A percentile compares a stretch with the other conserved stretches of the same genome.
These are phyloP conservation scores for Mycena alexandri DNA, from an alignment of 768 basidiomycete genomes.

Conservation along the genomic window DNA sequence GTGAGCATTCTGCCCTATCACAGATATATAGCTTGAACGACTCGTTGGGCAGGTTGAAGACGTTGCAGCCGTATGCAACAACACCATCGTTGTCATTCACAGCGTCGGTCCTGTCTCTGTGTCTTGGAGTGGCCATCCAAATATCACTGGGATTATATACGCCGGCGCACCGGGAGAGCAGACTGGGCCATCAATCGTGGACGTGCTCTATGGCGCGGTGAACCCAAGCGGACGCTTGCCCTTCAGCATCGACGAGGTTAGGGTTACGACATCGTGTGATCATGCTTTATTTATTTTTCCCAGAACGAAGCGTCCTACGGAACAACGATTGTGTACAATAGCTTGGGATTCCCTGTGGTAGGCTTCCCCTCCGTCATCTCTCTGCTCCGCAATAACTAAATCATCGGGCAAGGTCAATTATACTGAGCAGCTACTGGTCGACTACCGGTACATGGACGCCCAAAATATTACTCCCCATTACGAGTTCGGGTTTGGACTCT, in stretches of 20 bases:
- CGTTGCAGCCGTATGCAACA: slow-evolving; percentile 77
- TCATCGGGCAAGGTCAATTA: slow-evolving; percentile 69
- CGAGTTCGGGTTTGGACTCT: slow-evolving; percentile 81
- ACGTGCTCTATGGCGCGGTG: slow-evolving; percentile 80
- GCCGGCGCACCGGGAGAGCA: slow-evolving; percentile 69
- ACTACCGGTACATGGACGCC: slow-evolving; percentile 76
- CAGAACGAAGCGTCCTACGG: slow-evolving; percentile 29
- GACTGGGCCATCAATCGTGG: slow-evolving; percentile 80
- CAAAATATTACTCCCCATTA: slow-evolving; percentile 65
- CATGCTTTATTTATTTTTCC: neutral
- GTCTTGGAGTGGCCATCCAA: slow-evolving; percentile 81
- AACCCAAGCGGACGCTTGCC: slow-evolving; percentile 82
- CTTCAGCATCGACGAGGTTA: slow-evolving; percentile 77
- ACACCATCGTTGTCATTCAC: slow-evolving; percentile 87
- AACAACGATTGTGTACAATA: slow-evolving; percentile 52
- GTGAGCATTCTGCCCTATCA: slow-evolving; percentile 37
- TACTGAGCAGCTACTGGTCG: slow-evolving; percentile 72
- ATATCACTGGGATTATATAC: slow-evolving; percentile 65
- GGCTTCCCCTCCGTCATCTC: slow-evolving; percentile 19
- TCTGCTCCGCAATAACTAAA: no score
- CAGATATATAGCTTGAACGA: no score
- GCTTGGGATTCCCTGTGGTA: slow-evolving; percentile 53
- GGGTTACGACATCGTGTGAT: slow-evolving; percentile 19
- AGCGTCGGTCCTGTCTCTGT: slow-evolving; percentile 81
- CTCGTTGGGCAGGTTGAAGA: slow-evolving; percentile 53